Conservation (phyloP, 2,329 filamentous ascomycete species). For the Clonostachys chloroleuca region DNA sequence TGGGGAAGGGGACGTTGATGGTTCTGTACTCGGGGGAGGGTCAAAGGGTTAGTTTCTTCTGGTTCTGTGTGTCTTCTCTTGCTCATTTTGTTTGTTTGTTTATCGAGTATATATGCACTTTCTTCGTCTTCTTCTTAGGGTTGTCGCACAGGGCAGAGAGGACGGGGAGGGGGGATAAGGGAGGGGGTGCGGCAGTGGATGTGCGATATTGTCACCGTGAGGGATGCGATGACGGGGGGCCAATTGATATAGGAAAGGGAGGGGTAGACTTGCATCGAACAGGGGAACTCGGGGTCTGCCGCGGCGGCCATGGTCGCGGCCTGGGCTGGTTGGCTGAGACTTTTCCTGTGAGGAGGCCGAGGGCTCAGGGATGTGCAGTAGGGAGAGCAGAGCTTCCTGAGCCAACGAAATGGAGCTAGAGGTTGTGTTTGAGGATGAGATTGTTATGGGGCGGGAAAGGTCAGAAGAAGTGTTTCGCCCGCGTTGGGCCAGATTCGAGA, state of each 20-base stretch:
- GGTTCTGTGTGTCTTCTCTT: background rate
- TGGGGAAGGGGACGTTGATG: conserved; percentile 78
- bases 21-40: conserved; percentile 40
- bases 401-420: too few relatives aligned
- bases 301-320: conserved; percentile 1
- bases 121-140: conserved; percentile 2
- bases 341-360: background rate
- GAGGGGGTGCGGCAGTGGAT: conserved; percentile 1
- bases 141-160: conserved; percentile 8
- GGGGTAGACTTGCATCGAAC: conserved; percentile 49
- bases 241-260: conserved; percentile 5
- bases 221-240: conserved; percentile 7
- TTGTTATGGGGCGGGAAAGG: too few relatives aligned
- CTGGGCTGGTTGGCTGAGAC: background rate
- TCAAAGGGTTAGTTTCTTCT: background rate
- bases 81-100: background rate
- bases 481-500: too few relatives aligned
- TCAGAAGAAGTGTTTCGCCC: too few relatives aligned
- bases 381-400: too few relatives aligned
- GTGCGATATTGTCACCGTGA: conserved; percentile 5
- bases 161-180: conserved; percentile 11
- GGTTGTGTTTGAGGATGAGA: too few relatives aligned
- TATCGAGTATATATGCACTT: conserved; percentile 1
- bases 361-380: too few relatives aligned
- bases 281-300: conserved; percentile 51